Conservation (phyloP, 2,329 filamentous ascomycete genomes). For the Verruconis gallopava region DNA sequence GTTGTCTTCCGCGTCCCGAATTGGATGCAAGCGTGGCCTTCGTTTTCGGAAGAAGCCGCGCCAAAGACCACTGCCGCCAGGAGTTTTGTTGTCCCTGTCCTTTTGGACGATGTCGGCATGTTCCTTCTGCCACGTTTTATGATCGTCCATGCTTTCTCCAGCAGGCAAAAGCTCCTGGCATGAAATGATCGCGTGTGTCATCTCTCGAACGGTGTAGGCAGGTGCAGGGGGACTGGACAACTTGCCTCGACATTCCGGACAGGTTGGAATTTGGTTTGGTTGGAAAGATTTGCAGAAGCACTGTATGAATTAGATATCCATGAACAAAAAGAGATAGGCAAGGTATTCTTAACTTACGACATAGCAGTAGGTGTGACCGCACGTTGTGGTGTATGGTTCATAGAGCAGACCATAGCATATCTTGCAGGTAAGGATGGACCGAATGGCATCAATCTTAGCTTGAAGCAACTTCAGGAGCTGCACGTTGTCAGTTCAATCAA, state of each 20-base stretch:
- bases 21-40: conserved; percentile 22
- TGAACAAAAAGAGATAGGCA: conserved; percentile 16
- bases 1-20: conserved; percentile 46
- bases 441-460: conserved; percentile 47
- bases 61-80: conserved; percentile 45
- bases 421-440: conserved; percentile 50
- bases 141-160: conserved; percentile 51
- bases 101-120: conserved; percentile 46
- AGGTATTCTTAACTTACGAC: conserved; percentile 37
- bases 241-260: conserved; percentile 51
- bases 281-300: conserved; percentile 45
- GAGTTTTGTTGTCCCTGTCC: conserved; percentile 43
- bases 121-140: conserved; percentile 42
- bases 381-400: conserved; percentile 55
- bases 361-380: conserved; percentile 63
- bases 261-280: conserved; percentile 40
- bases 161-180: conserved; percentile 47
- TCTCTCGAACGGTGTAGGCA: conserved; percentile 45
- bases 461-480: conserved; percentile 27
- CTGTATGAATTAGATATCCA: conserved; percentile 25
- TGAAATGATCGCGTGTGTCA: conserved; percentile 49
- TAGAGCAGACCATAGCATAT: conserved; percentile 57
- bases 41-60: conserved; percentile 41
- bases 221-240: conserved; percentile 49
- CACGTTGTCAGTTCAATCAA: conserved; percentile 2